Base-by-base conservation (phyloP, 768 basidiomycete genomes). In the Rhodocollybia butyracea region DNA sequence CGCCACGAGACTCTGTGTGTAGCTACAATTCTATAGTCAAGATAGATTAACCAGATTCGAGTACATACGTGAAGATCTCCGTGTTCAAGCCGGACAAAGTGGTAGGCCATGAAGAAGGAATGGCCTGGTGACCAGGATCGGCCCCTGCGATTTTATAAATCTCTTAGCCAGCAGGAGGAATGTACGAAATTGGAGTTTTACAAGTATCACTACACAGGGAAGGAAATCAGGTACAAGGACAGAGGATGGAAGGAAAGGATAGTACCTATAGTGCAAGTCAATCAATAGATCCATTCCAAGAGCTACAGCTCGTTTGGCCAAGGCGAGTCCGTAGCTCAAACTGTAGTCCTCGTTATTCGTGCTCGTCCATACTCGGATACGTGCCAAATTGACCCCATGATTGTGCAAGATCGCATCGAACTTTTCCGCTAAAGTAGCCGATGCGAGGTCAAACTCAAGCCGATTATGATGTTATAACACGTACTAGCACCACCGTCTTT, bases 341-440 rank as follows among this genome's bases (percentile, higher is more conserved):
- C 77, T 79, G 62, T 84, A 84, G 22, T 76, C 64, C 1, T 70
- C 63, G 47, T 73, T 72, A 57, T 73, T 73, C n/a, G 79, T 81
- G 57, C 81, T 78, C 0, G 83, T 85, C 85, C 85, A 86, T 27
- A 86, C 67, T 12, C 85, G 72, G 42, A 85, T 79, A 12, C 85
- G 77, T 8, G 80, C 83, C 6, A 83, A 68, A 58, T 85, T 85
- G 42, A 74, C 70, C 30, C 84, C 85, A 57, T 82, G 78, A 45
- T 74, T 74, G 11, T 66, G 66, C 6, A 85, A 68, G 52, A 86
- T 85, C 0, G 70, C 75, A 60, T 86, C 84, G 56, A 83, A 77
- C 1, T 68, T 59, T 45, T 61, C 55, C 7, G 61, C 60, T 30
- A 58, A 51, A 57, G 68, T 68, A 26, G 64, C 66, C 7, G 64